A percentile compares a stretch with the other conserved stretches of the same genome.
phyloP scores from a whole-genome alignment of 306 rosid species.

The Trifolium repens region DNA sequence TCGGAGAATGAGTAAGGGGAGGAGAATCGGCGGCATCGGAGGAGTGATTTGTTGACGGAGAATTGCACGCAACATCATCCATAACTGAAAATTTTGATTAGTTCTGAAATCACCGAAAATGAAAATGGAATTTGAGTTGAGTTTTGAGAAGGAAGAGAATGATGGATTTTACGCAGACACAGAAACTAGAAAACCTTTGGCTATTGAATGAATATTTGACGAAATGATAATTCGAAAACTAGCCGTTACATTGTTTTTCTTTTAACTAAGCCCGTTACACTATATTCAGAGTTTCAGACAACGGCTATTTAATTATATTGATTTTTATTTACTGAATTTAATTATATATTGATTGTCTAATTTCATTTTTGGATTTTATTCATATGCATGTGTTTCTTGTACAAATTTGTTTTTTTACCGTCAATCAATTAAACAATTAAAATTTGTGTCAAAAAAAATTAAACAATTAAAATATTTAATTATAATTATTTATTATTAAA shows the following conservation, averaged over 20 bases:
- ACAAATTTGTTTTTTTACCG: no score
- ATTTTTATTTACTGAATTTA: neutral
- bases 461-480: no score
- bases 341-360: no score
- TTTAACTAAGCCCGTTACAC: conserved; percentile 9
- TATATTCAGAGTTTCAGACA: neutral
- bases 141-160: neutral
- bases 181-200: neutral
- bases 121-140: neutral
- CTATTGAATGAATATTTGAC: neutral
- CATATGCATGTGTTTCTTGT: no score
- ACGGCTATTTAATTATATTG: conserved; percentile 18
- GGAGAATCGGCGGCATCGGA: conserved; percentile 7
- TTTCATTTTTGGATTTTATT: no score
- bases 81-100: conserved; percentile 12
- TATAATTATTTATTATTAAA: no score
- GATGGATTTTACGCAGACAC: neutral
- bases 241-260: conserved; percentile 36
- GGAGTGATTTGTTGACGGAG: conserved; percentile 47
- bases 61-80: conserved; percentile 62
- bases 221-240: conserved; percentile 19
- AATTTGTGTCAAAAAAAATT: no score
- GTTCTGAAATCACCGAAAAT: neutral
- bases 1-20: conserved; percentile 40
- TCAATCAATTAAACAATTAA: no score